phyloP scores from a whole-genome alignment of 2,329 filamentous ascomycete genomes.

The Cordyceps cicadae region DNA sequence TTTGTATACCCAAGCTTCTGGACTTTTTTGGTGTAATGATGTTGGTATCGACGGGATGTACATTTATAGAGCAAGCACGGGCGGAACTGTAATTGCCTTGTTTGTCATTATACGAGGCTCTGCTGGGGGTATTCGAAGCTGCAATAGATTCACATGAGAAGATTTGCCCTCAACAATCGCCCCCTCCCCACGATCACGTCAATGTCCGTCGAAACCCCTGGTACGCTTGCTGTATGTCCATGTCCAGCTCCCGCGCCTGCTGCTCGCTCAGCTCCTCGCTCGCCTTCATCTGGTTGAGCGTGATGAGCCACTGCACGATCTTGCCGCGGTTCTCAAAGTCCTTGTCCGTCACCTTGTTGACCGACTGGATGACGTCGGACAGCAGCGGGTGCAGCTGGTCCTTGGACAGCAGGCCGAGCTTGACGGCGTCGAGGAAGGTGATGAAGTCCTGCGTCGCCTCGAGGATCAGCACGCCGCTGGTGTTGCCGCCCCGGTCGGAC shows the following conservation, averaged over 20 bases:
- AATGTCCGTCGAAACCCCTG: constrained; percentile 83
- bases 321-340: constrained; percentile 95
- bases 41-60: background rate
- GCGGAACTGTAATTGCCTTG: background rate
- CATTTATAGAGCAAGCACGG: background rate
- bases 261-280: constrained; percentile 83
- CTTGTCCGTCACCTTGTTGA: constrained; percentile 91
- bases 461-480: constrained; percentile 62
- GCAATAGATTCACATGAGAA: background rate
- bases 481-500: constrained; percentile 33
- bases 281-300: constrained; percentile 94
- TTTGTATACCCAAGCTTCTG: constrained; percentile 98
- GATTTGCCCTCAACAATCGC: background rate
- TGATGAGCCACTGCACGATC: constrained; percentile 97
- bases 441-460: constrained; percentile 98
- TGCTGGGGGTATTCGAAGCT: background rate
- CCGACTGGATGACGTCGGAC: constrained; percentile 91
- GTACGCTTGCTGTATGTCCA: constrained; percentile 92
- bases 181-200: constrained; percentile 30
- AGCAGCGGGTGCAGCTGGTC: constrained; percentile 93
- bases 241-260: constrained; percentile 78
- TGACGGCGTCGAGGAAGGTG: constrained; percentile 90
- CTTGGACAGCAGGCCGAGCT: constrained; percentile 85
- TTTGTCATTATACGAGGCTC: background rate
- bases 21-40: constrained; percentile 75